phyloP scores from a whole-genome alignment of 371 early-diverging fungal genomes.

The Lichtheimia ramosa region DNA sequence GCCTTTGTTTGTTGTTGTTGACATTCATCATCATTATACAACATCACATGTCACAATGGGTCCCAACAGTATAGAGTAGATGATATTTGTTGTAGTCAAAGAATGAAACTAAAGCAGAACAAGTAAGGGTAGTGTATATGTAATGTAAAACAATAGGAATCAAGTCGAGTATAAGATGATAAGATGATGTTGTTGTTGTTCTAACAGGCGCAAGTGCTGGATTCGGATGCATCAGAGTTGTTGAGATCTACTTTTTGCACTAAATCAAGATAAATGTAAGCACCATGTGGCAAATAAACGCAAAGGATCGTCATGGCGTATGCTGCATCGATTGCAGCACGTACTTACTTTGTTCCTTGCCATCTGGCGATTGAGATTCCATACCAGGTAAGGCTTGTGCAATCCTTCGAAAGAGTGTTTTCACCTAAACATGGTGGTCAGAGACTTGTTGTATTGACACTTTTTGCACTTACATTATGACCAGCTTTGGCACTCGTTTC shows the following conservation, averaged over 20 bases:
- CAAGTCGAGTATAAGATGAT: too few relatives aligned
- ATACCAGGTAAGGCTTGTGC: constrained; percentile 93
- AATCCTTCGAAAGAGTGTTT: constrained; percentile 92
- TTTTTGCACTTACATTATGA: constrained; percentile 67
- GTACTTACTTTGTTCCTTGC: constrained; percentile 39
- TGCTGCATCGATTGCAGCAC: not conserved
- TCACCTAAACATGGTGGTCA: constrained; percentile 42
- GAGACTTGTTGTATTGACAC: not conserved
- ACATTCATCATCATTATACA: too few relatives aligned
- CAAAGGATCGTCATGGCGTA: not conserved
- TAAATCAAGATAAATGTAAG: constrained; percentile 2
- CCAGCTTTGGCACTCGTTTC: constrained; percentile 97
- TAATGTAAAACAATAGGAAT: too few relatives aligned
- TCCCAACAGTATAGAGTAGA: too few relatives aligned
- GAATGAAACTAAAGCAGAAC: too few relatives aligned
- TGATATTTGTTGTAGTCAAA: too few relatives aligned
- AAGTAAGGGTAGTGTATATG: too few relatives aligned
- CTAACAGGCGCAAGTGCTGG: constrained; percentile 39
- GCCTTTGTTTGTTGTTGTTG: too few relatives aligned
- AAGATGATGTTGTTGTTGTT: not conserved
- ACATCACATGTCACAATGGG: too few relatives aligned
- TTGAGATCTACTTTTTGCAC: constrained; percentile 38
- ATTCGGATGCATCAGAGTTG: constrained; percentile 19
- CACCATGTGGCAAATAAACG: not conserved
- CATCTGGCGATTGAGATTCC: constrained; percentile 54